phyloP scores from a whole-genome alignment of 495 filamentous ascomycete genomes.

The Penicillium fimorum region DNA sequence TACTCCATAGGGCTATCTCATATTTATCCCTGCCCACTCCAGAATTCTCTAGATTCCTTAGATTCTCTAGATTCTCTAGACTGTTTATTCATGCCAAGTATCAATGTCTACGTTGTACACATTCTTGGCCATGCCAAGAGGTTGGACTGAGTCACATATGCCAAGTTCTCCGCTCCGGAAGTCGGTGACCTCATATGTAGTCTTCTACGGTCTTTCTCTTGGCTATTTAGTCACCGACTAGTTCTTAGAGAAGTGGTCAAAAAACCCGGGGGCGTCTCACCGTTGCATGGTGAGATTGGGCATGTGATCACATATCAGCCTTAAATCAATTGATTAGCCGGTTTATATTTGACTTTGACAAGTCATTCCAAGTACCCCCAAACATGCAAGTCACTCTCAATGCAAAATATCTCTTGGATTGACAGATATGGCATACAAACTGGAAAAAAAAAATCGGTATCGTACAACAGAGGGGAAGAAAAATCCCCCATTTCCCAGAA shows the following conservation, averaged over 20 bases:
- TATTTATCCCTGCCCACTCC: too few relatives aligned
- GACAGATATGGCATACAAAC: slow-evolving; percentile 16
- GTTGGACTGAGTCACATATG: not conserved
- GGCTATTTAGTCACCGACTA: not conserved
- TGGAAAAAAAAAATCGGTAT: slow-evolving; percentile 19
- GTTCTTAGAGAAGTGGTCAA: not conserved
- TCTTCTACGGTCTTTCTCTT: not conserved
- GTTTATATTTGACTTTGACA: not conserved
- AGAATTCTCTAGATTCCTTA: not conserved
- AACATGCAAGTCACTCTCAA: not conserved
- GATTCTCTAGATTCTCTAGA: not conserved
- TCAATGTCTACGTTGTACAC: not conserved
- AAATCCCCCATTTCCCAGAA: slow-evolving; percentile 4
- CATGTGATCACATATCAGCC: not conserved
- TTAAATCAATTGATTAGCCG: not conserved
- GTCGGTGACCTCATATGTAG: not conserved
- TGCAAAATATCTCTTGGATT: slow-evolving; percentile 4
- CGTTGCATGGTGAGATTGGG: not conserved
- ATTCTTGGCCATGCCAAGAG: slow-evolving; percentile 18
- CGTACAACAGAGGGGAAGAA: slow-evolving; percentile 18
- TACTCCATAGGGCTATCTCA: not conserved
- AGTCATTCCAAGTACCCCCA: not conserved
- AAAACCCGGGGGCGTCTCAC: not conserved
- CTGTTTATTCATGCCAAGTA: too few relatives aligned
- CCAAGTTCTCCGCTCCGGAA: slow-evolving; percentile 12